Base-by-base conservation (phyloP, 768 basidiomycete genomes). In the Cystofilobasidium capitatum region DNA sequence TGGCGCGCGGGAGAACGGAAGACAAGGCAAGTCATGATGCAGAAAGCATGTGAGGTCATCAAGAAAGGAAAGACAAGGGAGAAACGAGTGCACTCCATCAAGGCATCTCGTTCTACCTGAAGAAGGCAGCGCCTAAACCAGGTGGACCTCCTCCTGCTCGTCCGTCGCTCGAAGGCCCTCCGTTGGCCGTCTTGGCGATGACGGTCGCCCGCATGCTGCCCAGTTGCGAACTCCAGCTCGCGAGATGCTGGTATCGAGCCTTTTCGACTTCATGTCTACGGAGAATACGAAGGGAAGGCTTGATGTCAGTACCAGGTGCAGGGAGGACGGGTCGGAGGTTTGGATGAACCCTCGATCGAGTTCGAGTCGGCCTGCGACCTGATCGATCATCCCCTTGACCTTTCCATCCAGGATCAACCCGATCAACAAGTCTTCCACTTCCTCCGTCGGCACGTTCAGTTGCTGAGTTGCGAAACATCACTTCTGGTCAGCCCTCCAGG, bases 341-440 rank as follows among this genome's bases (percentile, higher is more conserved):
- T 0, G 22, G 20, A 73, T 78, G 71, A 49, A 79, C 78, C 91
- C 86, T 75, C 85, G 81, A 72, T 94, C 92, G 44, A 99, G 81
- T 73, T 98, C 91, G 20, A 99, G 81, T 63, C 90, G 81, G 83
- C 92, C 92, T 42, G 88, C 85, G 44, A 96, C 91, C 79, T 99
- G 96, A 78, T 99, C 94, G 74, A 99, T 97, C 71, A 86, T 83
- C 14, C 96, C 96, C 72, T 94, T 89, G 14, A 99, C 90, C 76
- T 90, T 94, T n/a, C 90, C 91, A 76, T 99, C 96, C 31, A 98
- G 79, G 66, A 99, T 97, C 29, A 98, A 83, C 20, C 88, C 87
- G 69, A 98, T 87, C 44, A 98, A 83, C 24, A 99, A 83, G 66
- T 92, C 91, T 73, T 98, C 94, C 6, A 94, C 93, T 75, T 98